Evolutionary conservation across 2,329 filamentous ascomycete genomes (phyloP).

Genomic region (Gnomoniopsis smithogilvyi): DNA sequence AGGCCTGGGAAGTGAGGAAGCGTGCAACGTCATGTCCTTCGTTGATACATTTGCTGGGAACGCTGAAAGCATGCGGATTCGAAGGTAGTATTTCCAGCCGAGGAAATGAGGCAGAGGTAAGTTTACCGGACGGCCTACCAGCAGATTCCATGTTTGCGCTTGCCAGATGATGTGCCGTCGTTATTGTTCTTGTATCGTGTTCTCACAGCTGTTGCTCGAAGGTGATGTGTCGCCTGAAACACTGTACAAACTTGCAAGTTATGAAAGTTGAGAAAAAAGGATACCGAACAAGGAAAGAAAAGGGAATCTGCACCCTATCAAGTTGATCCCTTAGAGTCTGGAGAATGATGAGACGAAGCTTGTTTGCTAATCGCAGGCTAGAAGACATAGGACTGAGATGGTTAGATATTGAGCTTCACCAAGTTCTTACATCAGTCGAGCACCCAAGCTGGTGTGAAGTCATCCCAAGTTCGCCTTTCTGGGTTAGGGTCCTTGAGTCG

Average conservation of each 20-base stretch:
- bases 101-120: conserved; percentile 24
- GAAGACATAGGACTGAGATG: too few species aligned
- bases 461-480: neutral
- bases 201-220: neutral
- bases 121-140: neutral
- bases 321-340: too few species aligned
- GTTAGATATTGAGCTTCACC: neutral
- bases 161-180: neutral
- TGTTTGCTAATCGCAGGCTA: too few species aligned
- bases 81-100: conserved; percentile 45
- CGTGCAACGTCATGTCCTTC: conserved; percentile 75
- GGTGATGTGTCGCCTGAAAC: neutral
- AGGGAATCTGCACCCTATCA: too few species aligned
- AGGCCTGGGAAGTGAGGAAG: conserved; percentile 79
- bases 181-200: neutral
- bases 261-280: too few species aligned
- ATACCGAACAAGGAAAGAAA: too few species aligned
- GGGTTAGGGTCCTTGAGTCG: neutral
- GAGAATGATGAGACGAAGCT: too few species aligned
- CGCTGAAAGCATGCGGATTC: conserved; percentile 55
- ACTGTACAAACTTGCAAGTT: neutral
- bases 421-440: neutral
- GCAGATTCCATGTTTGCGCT: neutral
- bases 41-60: conserved; percentile 78
- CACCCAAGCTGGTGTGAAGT: neutral